phyloP scores from a whole-genome alignment of 371 early-diverging fungal genomes.

The Syncephalastrum monosporum region DNA sequence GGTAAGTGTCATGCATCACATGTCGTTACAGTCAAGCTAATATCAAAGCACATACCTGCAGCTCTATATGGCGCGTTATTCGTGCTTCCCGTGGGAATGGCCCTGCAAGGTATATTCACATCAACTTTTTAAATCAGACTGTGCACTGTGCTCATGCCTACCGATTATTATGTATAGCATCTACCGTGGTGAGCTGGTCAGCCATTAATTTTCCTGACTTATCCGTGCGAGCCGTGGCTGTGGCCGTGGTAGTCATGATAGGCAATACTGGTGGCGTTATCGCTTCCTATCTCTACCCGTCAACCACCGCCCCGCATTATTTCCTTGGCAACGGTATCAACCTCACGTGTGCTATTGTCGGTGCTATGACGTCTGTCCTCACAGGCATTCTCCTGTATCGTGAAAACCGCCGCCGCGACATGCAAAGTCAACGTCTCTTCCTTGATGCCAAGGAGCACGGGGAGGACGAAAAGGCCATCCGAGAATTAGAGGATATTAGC shows the following conservation, averaged over 20 bases:
- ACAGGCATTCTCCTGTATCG: conserved; percentile 18
- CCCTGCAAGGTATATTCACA: conserved; percentile 8
- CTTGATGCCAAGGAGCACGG: neutral
- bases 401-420: conserved; percentile 15
- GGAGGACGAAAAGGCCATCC: neutral
- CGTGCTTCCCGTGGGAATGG: conserved; percentile 15
- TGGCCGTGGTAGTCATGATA: conserved; percentile 39
- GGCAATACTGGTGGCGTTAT: conserved; percentile 38
- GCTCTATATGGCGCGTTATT: conserved; percentile 22
- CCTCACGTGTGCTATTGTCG: conserved; percentile 14
- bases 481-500: conserved; percentile 1
- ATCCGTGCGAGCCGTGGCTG: conserved; percentile 32
- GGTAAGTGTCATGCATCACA: conserved; percentile 5
- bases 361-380: conserved; percentile 8
- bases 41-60: neutral
- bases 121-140: neutral
- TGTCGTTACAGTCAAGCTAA: conserved; percentile 1
- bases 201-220: conserved; percentile 32
- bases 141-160: neutral
- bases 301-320: conserved; percentile 23
- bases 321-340: conserved; percentile 20
- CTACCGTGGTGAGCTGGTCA: conserved; percentile 39
- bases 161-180: conserved; percentile 5
- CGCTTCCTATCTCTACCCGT: conserved; percentile 37
- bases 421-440: neutral